phyloP scores from a whole-genome alignment of 2,329 filamentous ascomycete genomes.

The Diaporthe ampelina region DNA sequence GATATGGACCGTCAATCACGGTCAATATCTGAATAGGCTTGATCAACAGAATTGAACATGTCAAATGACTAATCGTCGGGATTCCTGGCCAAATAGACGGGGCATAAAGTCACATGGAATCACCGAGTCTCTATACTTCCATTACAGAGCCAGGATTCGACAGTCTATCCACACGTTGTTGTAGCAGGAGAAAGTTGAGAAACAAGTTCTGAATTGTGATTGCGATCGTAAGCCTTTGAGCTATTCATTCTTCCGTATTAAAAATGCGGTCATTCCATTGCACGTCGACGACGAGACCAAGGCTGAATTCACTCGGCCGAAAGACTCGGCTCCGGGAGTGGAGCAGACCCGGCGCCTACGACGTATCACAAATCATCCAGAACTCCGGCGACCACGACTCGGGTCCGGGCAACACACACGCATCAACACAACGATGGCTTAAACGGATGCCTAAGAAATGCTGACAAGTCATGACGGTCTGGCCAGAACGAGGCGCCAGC shows the following conservation, averaged over 20 bases:
- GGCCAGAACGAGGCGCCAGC: conserved; percentile 18
- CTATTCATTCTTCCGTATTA: not conserved
- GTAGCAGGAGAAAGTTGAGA: not conserved
- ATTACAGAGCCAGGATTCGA: too few relatives aligned
- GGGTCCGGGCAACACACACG: not conserved
- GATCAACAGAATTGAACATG: too few relatives aligned
- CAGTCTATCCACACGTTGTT: too few relatives aligned
- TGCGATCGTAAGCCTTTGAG: not conserved
- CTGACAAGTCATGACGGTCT: not conserved
- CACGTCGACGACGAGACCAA: too few relatives aligned
- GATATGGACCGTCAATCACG: too few relatives aligned
- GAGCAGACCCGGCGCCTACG: too few relatives aligned
- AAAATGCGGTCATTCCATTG: not conserved
- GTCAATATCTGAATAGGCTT: too few relatives aligned
- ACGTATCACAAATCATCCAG: not conserved
- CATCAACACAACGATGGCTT: not conserved
- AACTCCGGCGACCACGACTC: too few relatives aligned
- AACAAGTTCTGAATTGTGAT: not conserved
- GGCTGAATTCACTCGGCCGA: not conserved
- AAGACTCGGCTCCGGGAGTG: not conserved
- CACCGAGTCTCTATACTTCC: too few relatives aligned
- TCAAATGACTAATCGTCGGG: too few relatives aligned
- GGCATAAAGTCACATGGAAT: too few relatives aligned
- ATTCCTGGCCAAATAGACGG: too few relatives aligned
- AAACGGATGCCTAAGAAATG: conserved; percentile 5